Evolutionary conservation across 2,329 filamentous ascomycete species (phyloP).

Genomic region (Drechslera avenae): DNA sequence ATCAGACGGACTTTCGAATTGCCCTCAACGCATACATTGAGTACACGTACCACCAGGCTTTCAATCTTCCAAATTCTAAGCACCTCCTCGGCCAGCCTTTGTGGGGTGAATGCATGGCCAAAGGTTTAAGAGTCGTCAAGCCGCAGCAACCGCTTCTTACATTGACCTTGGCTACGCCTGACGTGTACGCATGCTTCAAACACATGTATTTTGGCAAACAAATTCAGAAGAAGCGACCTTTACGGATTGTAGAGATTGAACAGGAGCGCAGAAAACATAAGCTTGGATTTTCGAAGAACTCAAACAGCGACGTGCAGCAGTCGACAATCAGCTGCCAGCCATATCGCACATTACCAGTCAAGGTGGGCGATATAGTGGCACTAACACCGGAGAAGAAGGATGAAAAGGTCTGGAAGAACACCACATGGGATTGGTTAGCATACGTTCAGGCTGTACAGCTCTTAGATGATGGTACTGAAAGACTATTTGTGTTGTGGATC

Average conservation of each 20-base stretch:
- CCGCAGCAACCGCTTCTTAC: constrained; percentile 24
- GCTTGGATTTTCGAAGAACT: constrained; percentile 25
- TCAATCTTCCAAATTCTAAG: constrained; percentile 53
- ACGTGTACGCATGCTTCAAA: constrained; percentile 67
- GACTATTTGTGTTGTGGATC: constrained; percentile 73
- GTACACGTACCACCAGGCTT: constrained; percentile 70
- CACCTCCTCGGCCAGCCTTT: constrained; percentile 51
- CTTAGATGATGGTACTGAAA: constrained; percentile 42
- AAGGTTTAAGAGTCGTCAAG: constrained; percentile 11
- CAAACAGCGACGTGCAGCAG: background rate
- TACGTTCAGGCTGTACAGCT: constrained; percentile 63
- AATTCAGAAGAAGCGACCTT: constrained; percentile 48
- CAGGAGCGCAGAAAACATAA: constrained; percentile 17
- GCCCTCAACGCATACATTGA: constrained; percentile 64
- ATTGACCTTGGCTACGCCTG: constrained; percentile 72
- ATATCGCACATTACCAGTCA: constrained; percentile 27
- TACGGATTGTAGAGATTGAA: constrained; percentile 4
- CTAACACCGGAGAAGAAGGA: constrained; percentile 56
- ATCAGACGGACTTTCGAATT: constrained; percentile 64
- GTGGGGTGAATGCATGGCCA: constrained; percentile 57
- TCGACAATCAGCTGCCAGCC: constrained; percentile 2
- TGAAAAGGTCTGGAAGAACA: constrained; percentile 59
- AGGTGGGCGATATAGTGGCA: constrained; percentile 57
- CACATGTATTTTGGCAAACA: constrained; percentile 64
- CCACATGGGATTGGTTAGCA: constrained; percentile 68